phyloP scores from a whole-genome alignment of 495 filamentous ascomycete species.

The Aspergillus heteromorphus region DNA sequence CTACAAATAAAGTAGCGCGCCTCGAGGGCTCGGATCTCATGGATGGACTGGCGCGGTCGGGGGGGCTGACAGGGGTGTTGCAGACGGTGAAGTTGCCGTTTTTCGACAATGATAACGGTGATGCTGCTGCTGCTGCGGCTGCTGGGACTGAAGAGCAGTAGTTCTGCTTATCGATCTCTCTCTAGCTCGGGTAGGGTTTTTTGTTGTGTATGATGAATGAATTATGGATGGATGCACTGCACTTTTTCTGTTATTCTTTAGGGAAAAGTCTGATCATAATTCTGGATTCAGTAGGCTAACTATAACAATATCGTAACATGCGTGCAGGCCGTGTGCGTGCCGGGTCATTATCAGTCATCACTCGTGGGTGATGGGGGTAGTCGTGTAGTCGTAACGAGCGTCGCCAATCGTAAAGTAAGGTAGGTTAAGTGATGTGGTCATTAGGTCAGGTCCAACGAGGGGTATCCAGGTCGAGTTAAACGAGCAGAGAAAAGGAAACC shows the following conservation, averaged over 20 bases:
- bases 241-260: neutral
- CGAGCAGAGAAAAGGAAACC: neutral
- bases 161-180: neutral
- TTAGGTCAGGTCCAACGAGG: neutral
- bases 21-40: neutral
- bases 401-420: neutral
- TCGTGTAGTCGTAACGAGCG: neutral
- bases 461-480: neutral
- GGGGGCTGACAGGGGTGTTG: neutral
- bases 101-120: neutral
- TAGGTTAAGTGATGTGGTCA: neutral
- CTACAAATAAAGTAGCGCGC: neutral
- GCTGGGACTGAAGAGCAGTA: neutral
- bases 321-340: neutral
- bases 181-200: neutral
- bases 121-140: neutral
- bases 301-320: neutral
- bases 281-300: neutral
- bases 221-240: neutral
- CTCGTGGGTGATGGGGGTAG: neutral
- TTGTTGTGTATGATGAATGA: neutral
- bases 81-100: neutral
- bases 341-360: neutral
- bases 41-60: conserved; percentile 1
- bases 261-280: neutral